A percentile compares a stretch with the other conserved stretches of the same genome.
Evolutionary conservation across 352 stramenopile genomes (phyloP).

Genomic region (Pythium pyrilobum): DNA sequence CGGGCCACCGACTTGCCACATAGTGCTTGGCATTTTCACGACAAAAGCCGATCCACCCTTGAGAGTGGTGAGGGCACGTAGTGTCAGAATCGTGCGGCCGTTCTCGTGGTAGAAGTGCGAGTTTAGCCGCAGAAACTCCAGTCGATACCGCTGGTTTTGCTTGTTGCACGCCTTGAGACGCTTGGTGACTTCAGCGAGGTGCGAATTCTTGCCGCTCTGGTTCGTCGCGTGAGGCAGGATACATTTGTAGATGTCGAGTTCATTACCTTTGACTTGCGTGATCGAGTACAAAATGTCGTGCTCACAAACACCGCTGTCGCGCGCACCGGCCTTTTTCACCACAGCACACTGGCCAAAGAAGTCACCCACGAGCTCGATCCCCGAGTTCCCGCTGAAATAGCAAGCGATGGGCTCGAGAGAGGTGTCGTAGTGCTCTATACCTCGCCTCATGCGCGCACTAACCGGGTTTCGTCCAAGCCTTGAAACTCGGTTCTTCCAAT

Average conservation of each 20-base stretch:
- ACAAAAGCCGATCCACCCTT: constrained; percentile 20
- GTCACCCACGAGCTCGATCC: constrained; percentile 37
- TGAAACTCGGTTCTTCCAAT: constrained; percentile 36
- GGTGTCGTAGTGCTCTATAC: constrained; percentile 25
- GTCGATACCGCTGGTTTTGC: too few relatives aligned
- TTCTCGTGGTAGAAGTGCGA: constrained; percentile 49
- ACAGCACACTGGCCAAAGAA: constrained; percentile 58
- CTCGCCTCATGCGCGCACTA: constrained; percentile 17
- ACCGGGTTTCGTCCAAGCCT: constrained; percentile 24
- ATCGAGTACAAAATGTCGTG: constrained; percentile 46
- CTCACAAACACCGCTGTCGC: constrained; percentile 8
- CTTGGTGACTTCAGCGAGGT: constrained; percentile 26
- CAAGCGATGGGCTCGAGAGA: constrained; percentile 28
- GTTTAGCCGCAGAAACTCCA: constrained; percentile 53
- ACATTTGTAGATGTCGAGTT: constrained; percentile 34
- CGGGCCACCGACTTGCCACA: constrained; percentile 29
- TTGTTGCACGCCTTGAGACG: constrained; percentile 29
- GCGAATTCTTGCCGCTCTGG: constrained; percentile 20
- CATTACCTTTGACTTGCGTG: constrained; percentile 22
- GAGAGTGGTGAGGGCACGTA: constrained; percentile 30
- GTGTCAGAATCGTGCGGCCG: constrained; percentile 32
- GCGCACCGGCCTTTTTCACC: constrained; percentile 26
- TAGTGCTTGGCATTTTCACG: constrained; percentile 41
- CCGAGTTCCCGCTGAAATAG: constrained; percentile 34
- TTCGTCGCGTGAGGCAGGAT: constrained; percentile 44